phyloP scores from a whole-genome alignment of 2,329 filamentous ascomycete species.

The Exophiala lecanii-corni region DNA sequence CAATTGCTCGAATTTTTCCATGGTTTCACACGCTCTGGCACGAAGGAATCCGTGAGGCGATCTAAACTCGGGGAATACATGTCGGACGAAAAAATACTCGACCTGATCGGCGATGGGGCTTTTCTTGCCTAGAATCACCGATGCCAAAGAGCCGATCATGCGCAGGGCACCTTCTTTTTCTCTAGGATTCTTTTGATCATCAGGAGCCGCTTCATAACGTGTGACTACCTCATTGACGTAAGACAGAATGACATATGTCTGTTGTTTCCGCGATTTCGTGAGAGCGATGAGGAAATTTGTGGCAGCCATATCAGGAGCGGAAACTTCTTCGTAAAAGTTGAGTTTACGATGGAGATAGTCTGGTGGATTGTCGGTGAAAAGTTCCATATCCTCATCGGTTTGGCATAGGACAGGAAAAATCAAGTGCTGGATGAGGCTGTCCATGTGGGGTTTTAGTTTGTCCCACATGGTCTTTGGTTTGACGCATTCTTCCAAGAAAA shows the following conservation, averaged over 20 bases:
- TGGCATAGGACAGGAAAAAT: constrained; percentile 94
- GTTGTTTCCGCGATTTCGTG: constrained; percentile 89
- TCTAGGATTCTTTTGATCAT: constrained; percentile 85
- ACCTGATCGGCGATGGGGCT: constrained; percentile 96
- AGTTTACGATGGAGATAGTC: constrained; percentile 96
- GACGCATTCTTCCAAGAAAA: constrained; percentile 95
- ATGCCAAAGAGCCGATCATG: constrained; percentile 93
- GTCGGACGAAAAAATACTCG: constrained; percentile 96
- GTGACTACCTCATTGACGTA: constrained; percentile 96
- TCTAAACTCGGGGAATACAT: constrained; percentile 96
- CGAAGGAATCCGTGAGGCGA: constrained; percentile 88
- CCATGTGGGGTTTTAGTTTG: constrained; percentile 86
- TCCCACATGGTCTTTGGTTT: constrained; percentile 97
- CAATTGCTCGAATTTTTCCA: constrained; percentile 96
- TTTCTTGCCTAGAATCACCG: constrained; percentile 95
- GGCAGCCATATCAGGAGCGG: constrained; percentile 87
- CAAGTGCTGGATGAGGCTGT: constrained; percentile 87
- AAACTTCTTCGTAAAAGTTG: constrained; percentile 97
- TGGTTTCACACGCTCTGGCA: constrained; percentile 89
- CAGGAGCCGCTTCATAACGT: constrained; percentile 78
- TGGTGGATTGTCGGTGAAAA: constrained; percentile 89
- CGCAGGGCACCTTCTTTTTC: constrained; percentile 94
- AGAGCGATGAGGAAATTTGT: constrained; percentile 95
- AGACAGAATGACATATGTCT: constrained; percentile 88
- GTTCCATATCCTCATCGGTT: constrained; percentile 83